phyloP scores from a whole-genome alignment of 1,139 yeast genomes.

The Taphrina betulina region DNA sequence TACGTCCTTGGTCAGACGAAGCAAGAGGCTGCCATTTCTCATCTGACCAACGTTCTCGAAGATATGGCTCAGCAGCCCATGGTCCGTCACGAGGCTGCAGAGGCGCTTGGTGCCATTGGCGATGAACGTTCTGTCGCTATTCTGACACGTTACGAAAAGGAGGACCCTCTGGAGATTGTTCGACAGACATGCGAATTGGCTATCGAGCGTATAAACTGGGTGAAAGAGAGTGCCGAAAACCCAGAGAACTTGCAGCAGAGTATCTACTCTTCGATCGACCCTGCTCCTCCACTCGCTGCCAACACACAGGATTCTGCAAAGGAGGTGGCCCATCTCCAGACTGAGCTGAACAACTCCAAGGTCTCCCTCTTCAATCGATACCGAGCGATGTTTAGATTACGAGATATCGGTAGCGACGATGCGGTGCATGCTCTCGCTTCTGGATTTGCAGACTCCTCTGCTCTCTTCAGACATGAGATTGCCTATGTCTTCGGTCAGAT shows the following conservation, averaged over 20 bases:
- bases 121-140: constrained; percentile 71
- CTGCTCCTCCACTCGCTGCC: constrained; percentile 90
- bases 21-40: constrained; percentile 72
- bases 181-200: constrained; percentile 98
- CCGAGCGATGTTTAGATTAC: constrained; percentile 95
- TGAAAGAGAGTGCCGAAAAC: constrained; percentile 59
- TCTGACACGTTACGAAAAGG: constrained; percentile 63
- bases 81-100: constrained; percentile 99
- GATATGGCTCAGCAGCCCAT: constrained; percentile 68
- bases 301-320: constrained; percentile 47
- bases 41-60: constrained; percentile 67
- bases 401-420: constrained; percentile 91
- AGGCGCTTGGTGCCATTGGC: constrained; percentile 95
- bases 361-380: constrained; percentile 88
- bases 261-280: constrained; percentile 79
- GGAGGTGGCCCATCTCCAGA: constrained; percentile 63
- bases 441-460: constrained; percentile 87
- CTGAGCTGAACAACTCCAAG: constrained; percentile 69
- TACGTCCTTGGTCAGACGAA: constrained; percentile 97
- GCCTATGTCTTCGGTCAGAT: constrained; percentile 98
- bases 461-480: constrained; percentile 93
- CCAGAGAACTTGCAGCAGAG: constrained; percentile 68
- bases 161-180: constrained; percentile 69
- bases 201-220: constrained; percentile 88
- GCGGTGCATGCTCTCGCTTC: constrained; percentile 89